phyloP scores from a whole-genome alignment of 1,139 yeast species.

The Scheffersomyces insectosa region DNA sequence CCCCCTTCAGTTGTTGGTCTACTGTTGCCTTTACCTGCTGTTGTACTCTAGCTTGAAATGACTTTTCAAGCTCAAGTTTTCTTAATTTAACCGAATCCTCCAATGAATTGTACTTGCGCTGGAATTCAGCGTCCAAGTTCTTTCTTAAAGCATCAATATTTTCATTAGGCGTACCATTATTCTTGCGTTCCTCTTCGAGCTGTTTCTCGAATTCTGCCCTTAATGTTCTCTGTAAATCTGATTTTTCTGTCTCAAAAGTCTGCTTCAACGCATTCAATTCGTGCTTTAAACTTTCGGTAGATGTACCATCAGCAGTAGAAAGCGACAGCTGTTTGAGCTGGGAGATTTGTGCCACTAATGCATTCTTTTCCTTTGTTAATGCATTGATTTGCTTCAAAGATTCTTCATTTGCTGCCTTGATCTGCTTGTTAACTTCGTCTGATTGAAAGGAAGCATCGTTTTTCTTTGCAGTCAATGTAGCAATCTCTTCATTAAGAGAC shows the following conservation, averaged over 20 bases:
- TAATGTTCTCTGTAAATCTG: slow-evolving; percentile 12
- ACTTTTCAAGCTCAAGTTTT: slow-evolving; percentile 21
- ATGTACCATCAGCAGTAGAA: slow-evolving; percentile 1
- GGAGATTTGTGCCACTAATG: slow-evolving; percentile 9
- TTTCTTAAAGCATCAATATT: slow-evolving; percentile 8
- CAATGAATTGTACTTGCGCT: slow-evolving; percentile 18
- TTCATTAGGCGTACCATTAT: slow-evolving; percentile 1
- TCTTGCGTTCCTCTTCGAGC: background rate
- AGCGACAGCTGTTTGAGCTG: slow-evolving; percentile 10
- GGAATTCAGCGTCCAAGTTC: slow-evolving; percentile 14
- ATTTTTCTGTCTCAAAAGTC: slow-evolving; percentile 18
- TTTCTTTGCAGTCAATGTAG: slow-evolving; percentile 8
- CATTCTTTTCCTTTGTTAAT: slow-evolving; percentile 14
- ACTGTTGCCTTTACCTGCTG: slow-evolving; percentile 2
- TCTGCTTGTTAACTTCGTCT: background rate
- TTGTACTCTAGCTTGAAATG: slow-evolving; percentile 12
- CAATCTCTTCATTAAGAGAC: slow-evolving; percentile 11
- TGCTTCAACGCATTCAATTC: slow-evolving; percentile 14
- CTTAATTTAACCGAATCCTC: slow-evolving; percentile 18
- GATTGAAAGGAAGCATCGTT: background rate
- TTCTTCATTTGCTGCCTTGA: slow-evolving; percentile 5
- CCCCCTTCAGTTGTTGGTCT: slow-evolving; percentile 1
- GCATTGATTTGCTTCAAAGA: slow-evolving; percentile 7
- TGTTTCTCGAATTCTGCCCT: slow-evolving; percentile 13
- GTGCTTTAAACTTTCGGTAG: slow-evolving; percentile 1